Base-by-base conservation (phyloP, 345 rosid genomes). In the Eucalyptus cloeziana region DNA sequence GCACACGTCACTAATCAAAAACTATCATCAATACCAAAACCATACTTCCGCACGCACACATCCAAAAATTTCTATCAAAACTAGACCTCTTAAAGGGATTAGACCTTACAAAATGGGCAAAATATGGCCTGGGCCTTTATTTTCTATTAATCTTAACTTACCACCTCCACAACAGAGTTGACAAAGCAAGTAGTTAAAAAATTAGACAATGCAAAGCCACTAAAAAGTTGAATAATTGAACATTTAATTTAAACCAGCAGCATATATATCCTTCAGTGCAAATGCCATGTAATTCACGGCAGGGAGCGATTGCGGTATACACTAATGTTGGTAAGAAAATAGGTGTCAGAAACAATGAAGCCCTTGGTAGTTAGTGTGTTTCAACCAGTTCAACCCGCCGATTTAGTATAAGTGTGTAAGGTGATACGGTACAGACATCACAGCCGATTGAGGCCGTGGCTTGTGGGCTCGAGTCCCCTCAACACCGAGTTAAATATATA, bases 401-500 rank as follows among this genome's bases (percentile, higher is more conserved):
- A 15, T 30, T 64, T 64, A 64, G 71, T 13, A 7, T 12, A 0
- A 64, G 37, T 27, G 69, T 27, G 7, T 13, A 3, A 58, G 13
- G n/a, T 58, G 64, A 25, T 13, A 64, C 69, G 14, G 71, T 64
- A n/a, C 71, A 64, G 10, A 13, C 19, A 64, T 64, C 37, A 64
- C 19, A 30, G 71, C 37, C 7, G 71, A 64, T 30, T 51, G 56
- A 17, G 56, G 56, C 7, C 71, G n/a, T 13, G 9, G 71, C 37
- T 64, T 13, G 5, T 54, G 60, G 71, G 71, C 19, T 64, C 19
- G 33, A 64, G 37, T n/a, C 10, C 37, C 33, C 31, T 60, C 71
- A 14, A 64, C 37, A 64, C 71, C 37, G 0, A 30, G 9, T 64
- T n/a, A 17, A 51, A 51, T 0, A 51, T 51, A 51, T 0, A 51